These are phyloP conservation scores for Neonectria magnoliae DNA, from an alignment of 2,329 filamentous ascomycete species.

Conservation along the genomic window DNA sequence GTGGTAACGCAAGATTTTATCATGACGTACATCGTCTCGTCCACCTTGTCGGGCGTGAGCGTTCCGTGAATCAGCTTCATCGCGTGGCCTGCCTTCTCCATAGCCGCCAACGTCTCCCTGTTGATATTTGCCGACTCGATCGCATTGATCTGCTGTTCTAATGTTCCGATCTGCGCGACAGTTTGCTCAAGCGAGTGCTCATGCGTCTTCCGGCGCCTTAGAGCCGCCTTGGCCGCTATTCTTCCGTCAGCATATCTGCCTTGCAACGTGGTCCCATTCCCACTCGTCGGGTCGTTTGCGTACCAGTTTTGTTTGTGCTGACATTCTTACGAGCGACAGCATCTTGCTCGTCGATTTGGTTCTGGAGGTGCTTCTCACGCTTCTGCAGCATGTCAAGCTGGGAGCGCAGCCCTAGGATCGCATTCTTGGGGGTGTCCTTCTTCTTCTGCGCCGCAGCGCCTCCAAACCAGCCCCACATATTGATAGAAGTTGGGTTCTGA, in stretches of 20 bases:
- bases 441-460: conserved; percentile 82
- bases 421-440: conserved; percentile 96
- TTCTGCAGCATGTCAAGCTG: conserved; percentile 99
- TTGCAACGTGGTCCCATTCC: conserved; percentile 24
- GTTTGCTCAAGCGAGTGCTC: conserved; percentile 95
- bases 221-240: conserved; percentile 85
- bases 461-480: conserved; percentile 91
- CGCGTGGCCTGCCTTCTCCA: conserved; percentile 88
- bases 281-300: conserved; percentile 44
- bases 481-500: conserved; percentile 37
- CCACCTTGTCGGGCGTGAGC: conserved; percentile 93
- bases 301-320: conserved; percentile 87
- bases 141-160: conserved; percentile 94
- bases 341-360: conserved; percentile 93
- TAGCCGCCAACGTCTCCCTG: conserved; percentile 91
- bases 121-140: conserved; percentile 99
- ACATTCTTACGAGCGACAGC: conserved; percentile 89
- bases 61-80: conserved; percentile 95
- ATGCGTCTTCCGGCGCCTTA: conserved; percentile 93
- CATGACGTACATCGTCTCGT: conserved; percentile 85
- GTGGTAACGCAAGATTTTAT: neutral
- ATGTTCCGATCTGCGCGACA: conserved; percentile 84
- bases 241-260: conserved; percentile 37
- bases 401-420: conserved; percentile 85
- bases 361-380: conserved; percentile 89